These are phyloP conservation scores for Rhodotorula sp. DNA, from an alignment of 1,284 basidiomycete genomes.

Conservation along the genomic window DNA sequence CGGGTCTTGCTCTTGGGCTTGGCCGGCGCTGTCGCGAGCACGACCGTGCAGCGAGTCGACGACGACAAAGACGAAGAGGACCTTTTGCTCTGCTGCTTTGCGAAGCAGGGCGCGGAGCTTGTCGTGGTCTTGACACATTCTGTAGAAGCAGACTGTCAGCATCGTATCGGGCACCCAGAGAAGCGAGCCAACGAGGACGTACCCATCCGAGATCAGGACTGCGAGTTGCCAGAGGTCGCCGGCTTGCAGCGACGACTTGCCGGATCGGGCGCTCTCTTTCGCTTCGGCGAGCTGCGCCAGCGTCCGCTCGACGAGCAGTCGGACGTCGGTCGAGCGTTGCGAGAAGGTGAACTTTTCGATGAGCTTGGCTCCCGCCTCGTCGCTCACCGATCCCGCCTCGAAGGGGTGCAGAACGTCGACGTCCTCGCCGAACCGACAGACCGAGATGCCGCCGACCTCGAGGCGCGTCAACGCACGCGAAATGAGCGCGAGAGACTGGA, in stretches of 20 bases:
- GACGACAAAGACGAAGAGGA: constrained; percentile 95
- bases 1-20: constrained; percentile 45
- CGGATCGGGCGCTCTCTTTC: constrained; percentile 61
- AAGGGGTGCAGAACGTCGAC: constrained; percentile 89
- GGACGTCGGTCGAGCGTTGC: constrained; percentile 87
- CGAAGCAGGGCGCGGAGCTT: constrained; percentile 74
- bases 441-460: constrained; percentile 89
- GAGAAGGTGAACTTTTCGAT: constrained; percentile 84
- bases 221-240: constrained; percentile 95
- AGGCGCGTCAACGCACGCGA: constrained; percentile 85
- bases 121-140: constrained; percentile 91
- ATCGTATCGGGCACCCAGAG: too few relatives aligned
- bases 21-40: constrained; percentile 41
- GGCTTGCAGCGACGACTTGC: constrained; percentile 59
- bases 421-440: constrained; percentile 84
- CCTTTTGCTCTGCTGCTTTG: constrained; percentile 81
- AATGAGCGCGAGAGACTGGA: constrained; percentile 89
- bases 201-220: constrained; percentile 96
- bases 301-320: constrained; percentile 78
- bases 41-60: constrained; percentile 71
- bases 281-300: constrained; percentile 73
- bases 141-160: background rate
- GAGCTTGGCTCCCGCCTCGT: constrained; percentile 72
- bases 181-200: background rate
- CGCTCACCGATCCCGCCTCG: constrained; percentile 68